Evolutionary conservation across 225 moss, liverwort and hornwort species (phyloP), one percentile per base, ranked within the genome.

Genomic region (Takakia lepidozioides): DNA sequence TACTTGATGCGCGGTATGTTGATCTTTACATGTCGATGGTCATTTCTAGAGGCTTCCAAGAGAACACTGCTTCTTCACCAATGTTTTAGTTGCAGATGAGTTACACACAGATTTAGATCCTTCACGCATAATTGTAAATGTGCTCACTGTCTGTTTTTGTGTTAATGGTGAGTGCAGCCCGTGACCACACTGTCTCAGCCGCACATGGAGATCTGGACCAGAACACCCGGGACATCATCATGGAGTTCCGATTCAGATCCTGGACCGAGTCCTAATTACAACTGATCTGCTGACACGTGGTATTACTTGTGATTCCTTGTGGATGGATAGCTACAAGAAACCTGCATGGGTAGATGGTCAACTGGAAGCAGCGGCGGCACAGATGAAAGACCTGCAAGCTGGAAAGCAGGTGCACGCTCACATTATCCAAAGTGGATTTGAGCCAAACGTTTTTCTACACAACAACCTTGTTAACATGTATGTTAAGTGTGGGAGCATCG

Each of bases 151-250:
- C 19, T 20, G 19, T 3, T 19, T n/a, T 19, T 22, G 9, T 22
- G 14, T n/a, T 15, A 24, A 10, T 27, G 25, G 27, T 24, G 20
- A 24, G 5, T 30, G 36, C 48, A 58, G 64, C 60, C 2, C 69
- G 74, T 4, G 69, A 75, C 27, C 70, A 70, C 51, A 70, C 69
- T 43, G 75, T 75, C 10, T 75, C 75, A 0, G 70, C 69, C 29
- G 72, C 77, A 8, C 77, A 78, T 36, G 77, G 77, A 17, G 77
- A 78, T 61, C 72, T 78, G 77, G 77, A 78, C 43, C 77, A 78
- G 38, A 78, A 72, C 25, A 78, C 72, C 2, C 68, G 72, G 15
- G 78, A 69, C 25, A 78, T 78, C 40, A 69, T 78, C 41, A 72
- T 78, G 78, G 78, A 78, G 68, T 78, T 78, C 57, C 72, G 72